Evolutionary conservation across 495 filamentous ascomycete species (phyloP).

Genomic region (Trichocladium antarcticum): DNA sequence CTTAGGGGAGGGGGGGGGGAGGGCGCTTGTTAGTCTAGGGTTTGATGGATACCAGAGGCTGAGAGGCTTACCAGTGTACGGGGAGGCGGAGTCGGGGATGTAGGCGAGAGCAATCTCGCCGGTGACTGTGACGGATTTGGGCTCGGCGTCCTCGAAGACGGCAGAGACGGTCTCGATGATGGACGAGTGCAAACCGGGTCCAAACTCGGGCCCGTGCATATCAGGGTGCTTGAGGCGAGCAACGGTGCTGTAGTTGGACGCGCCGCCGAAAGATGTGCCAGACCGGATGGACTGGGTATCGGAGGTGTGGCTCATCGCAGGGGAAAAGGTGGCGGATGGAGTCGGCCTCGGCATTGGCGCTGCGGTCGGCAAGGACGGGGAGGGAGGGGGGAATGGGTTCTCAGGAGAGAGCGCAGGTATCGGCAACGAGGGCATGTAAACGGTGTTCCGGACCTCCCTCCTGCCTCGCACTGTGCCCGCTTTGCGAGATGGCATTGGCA

Average conservation of each 20-base stretch:
- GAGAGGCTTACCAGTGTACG: conserved; percentile 16
- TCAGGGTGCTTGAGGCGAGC: conserved; percentile 64
- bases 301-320: conserved; percentile 48
- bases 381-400: conserved; percentile 35
- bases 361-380: conserved; percentile 34
- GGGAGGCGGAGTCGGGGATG: conserved; percentile 46
- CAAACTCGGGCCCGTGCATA: conserved; percentile 57
- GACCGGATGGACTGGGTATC: conserved; percentile 91
- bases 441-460: conserved; percentile 80
- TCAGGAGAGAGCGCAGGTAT: conserved; percentile 32
- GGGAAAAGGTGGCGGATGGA: conserved; percentile 35
- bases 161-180: conserved; percentile 85
- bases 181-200: conserved; percentile 73
- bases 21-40: conserved; percentile 5
- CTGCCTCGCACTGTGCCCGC: conserved; percentile 73
- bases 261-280: conserved; percentile 56
- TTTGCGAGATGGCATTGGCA: conserved; percentile 52
- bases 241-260: conserved; percentile 35
- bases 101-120: conserved; percentile 88
- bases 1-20: too few relatives aligned
- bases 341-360: conserved; percentile 29
- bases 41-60: not conserved
- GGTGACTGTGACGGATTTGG: conserved; percentile 61
- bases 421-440: conserved; percentile 53
- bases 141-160: conserved; percentile 61